Percentiles rank a stretch among this genome's conserved stretches.
phyloP scores from a whole-genome alignment of 2,329 filamentous ascomycete genomes.

The Monosporascus sp. region DNA sequence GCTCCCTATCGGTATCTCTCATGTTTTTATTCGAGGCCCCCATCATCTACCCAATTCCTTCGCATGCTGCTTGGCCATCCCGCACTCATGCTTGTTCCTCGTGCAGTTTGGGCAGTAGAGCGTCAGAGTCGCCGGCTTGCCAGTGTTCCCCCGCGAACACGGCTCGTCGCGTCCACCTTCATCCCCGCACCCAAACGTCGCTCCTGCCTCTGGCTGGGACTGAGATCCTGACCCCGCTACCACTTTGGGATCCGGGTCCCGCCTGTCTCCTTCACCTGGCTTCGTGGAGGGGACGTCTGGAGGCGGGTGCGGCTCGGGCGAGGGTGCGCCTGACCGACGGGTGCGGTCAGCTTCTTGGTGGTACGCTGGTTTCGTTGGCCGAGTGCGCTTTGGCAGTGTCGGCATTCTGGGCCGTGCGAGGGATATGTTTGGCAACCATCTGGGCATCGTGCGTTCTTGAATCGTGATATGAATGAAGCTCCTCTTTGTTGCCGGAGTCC shows the following conservation, averaged over 20 bases:
- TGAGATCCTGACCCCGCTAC: too few relatives aligned
- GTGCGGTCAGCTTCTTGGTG: constrained; percentile 8
- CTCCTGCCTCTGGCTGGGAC: too few relatives aligned
- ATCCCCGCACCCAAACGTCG: too few relatives aligned
- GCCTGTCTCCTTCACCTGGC: not conserved
- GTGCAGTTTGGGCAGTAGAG: too few relatives aligned
- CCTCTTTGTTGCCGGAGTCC: not conserved
- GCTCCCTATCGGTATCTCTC: too few relatives aligned
- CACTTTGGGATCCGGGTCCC: not conserved
- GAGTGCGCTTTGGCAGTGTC: not conserved
- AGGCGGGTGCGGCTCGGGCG: constrained; percentile 15
- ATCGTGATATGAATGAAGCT: not conserved
- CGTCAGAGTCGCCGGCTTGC: too few relatives aligned
- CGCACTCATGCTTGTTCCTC: too few relatives aligned
- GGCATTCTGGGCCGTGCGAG: not conserved
- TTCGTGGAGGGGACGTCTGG: constrained; percentile 5
- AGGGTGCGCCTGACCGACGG: constrained; percentile 16
- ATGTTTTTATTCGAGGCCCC: too few relatives aligned
- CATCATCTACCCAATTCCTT: too few relatives aligned
- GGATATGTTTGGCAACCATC: not conserved
- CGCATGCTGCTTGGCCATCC: too few relatives aligned
- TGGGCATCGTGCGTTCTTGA: not conserved
- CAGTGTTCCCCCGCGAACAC: too few relatives aligned
- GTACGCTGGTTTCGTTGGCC: not conserved
- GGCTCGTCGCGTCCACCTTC: too few relatives aligned